Evolutionary conservation across 2,329 filamentous ascomycete species (phyloP).

Genomic region (Cladophialophora yegresii): DNA sequence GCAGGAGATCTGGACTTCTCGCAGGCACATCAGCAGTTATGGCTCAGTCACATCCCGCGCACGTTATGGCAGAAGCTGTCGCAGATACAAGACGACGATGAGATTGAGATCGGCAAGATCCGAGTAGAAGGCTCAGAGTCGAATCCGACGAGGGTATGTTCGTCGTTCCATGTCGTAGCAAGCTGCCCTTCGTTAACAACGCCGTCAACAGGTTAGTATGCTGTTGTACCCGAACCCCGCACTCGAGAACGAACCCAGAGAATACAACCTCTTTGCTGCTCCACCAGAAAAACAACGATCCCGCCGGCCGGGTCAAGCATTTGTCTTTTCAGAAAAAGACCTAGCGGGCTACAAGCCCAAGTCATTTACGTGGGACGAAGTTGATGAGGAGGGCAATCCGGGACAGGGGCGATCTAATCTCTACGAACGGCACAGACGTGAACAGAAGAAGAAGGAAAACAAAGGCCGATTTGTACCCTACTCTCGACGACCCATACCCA

Average conservation of each 20-base stretch:
- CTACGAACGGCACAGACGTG: conserved; percentile 50
- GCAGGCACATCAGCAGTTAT: conserved; percentile 54
- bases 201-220: conserved; percentile 60
- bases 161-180: conserved; percentile 14
- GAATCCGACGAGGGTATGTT: conserved; percentile 50
- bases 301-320: conserved; percentile 72
- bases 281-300: conserved; percentile 51
- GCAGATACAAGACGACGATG: conserved; percentile 74
- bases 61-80: conserved; percentile 80
- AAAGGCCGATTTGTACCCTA: conserved; percentile 62
- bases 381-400: conserved; percentile 47
- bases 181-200: conserved; percentile 18
- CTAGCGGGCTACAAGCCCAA: conserved; percentile 68
- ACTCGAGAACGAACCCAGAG: conserved; percentile 77
- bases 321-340: conserved; percentile 91
- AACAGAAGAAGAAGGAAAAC: conserved; percentile 49
- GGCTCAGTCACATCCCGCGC: conserved; percentile 75
- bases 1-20: conserved; percentile 65
- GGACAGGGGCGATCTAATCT: conserved; percentile 47
- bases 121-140: conserved; percentile 60
- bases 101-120: conserved; percentile 78
- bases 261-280: conserved; percentile 78
- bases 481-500: conserved; percentile 64
- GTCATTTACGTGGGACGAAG: conserved; percentile 42
- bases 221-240: conserved; percentile 67